phyloP scores from a whole-genome alignment of 352 stramenopile genomes.

The Phytophthora crassamura region DNA sequence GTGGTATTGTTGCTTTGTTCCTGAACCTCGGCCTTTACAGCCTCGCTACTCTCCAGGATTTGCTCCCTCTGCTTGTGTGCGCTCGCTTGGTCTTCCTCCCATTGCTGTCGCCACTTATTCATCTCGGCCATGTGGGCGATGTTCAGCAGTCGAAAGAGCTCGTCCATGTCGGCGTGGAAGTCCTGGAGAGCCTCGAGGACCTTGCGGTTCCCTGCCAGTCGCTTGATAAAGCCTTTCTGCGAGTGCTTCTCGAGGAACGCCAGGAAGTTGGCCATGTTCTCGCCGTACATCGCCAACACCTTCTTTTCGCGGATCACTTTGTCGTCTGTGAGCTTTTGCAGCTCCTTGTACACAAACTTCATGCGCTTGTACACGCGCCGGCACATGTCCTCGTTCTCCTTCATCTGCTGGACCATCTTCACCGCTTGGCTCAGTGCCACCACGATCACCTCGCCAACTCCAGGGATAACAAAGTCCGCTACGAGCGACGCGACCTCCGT shows the following conservation, averaged over 20 bases:
- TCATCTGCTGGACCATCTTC: constrained; percentile 33
- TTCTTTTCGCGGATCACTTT: constrained; percentile 35
- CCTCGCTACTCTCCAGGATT: constrained; percentile 15
- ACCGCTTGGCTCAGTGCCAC: constrained; percentile 22
- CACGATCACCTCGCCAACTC: constrained; percentile 31
- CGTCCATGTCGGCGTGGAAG: too few relatives aligned
- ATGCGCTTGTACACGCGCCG: constrained; percentile 34
- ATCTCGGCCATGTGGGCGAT: too few relatives aligned
- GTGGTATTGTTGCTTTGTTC: not conserved
- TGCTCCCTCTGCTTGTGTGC: constrained; percentile 12
- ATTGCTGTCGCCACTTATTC: constrained; percentile 20
- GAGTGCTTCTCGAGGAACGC: too few relatives aligned
- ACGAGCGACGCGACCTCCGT: constrained; percentile 19
- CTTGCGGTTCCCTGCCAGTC: too few relatives aligned
- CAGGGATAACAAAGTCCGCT: constrained; percentile 33
- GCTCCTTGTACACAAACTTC: constrained; percentile 41
- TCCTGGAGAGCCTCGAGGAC: too few relatives aligned
- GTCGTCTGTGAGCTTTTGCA: constrained; percentile 44
- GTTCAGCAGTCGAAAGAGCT: too few relatives aligned
- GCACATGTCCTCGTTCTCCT: constrained; percentile 42
- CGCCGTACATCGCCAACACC: constrained; percentile 35
- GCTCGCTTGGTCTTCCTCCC: constrained; percentile 24
- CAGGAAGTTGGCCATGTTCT: constrained; percentile 15
- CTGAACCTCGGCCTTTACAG: not conserved
- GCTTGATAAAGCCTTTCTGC: too few relatives aligned